Evolutionary conservation across 176 grass and related monocot genomes (phyloP).

Genomic region (sorghum (Sorghum bicolor)): Sorghum_bicolor_NCBIv3 NC_012872.2:52647001-52647500

Average conservation of each 20-base stretch:
- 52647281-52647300: not conserved
- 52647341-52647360: not conserved
- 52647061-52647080: not conserved
- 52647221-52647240: constrained; percentile 74
- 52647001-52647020: constrained; percentile 42
- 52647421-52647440: constrained; percentile 69
- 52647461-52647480: constrained; percentile 61
- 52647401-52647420: constrained; percentile 56
- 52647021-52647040: not conserved
- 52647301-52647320: not conserved
- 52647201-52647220: constrained; percentile 92
- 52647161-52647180: constrained; percentile 58
- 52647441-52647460: constrained; percentile 69
- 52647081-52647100: constrained; percentile 34
- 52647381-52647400: constrained; percentile 70
- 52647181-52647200: constrained; percentile 84
- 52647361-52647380: constrained; percentile 65
- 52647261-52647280: not conserved
- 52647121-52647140: constrained; percentile 62
- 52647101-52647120: constrained; percentile 78
- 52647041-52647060: not conserved
- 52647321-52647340: not conserved
- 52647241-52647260: not conserved
- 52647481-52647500: constrained; percentile 75
- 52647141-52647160: constrained; percentile 65